Conservation (phyloP, 2,329 filamentous ascomycete species). For the Sporothrix variecibatus region DNA sequence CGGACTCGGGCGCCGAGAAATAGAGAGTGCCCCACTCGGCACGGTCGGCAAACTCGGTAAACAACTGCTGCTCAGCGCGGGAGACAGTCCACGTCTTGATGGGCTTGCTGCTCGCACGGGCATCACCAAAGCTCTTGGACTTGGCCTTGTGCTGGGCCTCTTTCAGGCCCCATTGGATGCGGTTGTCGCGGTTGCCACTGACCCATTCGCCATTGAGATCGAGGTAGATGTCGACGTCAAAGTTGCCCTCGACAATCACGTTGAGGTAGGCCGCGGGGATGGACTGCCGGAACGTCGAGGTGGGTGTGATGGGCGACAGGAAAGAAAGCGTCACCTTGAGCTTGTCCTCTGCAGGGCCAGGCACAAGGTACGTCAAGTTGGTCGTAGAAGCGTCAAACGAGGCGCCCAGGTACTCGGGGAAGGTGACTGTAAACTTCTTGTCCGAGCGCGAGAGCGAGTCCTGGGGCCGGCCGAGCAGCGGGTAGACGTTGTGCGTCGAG, state of each 20-base stretch:
- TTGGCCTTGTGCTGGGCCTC: conserved; percentile 42
- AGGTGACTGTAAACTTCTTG: conserved; percentile 43
- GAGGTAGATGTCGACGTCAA: conserved; percentile 65
- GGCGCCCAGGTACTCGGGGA: conserved; percentile 39
- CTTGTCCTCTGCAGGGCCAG: conserved; percentile 29
- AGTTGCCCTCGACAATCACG: conserved; percentile 66
- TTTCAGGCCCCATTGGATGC: conserved; percentile 69
- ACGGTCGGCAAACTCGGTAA: conserved; percentile 73
- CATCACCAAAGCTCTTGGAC: conserved; percentile 24
- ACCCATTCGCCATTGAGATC: conserved; percentile 80
- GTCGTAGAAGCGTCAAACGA: conserved; percentile 34
- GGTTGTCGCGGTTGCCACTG: conserved; percentile 69
- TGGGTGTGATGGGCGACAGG: conserved; percentile 77
- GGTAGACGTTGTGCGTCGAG: conserved; percentile 47
- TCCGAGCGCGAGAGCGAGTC: conserved; percentile 46
- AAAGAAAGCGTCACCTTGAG: conserved; percentile 53
- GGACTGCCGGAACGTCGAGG: conserved; percentile 76
- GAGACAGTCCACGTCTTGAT: conserved; percentile 69
- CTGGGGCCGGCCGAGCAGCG: conserved; percentile 54
- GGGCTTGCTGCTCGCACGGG: conserved; percentile 1
- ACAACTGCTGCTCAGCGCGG: conserved; percentile 63
- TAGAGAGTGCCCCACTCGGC: conserved; percentile 82
- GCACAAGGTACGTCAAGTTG: conserved; percentile 48
- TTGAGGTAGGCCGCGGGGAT: conserved; percentile 81
- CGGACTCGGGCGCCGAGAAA: conserved; percentile 70